Percentiles rank a stretch among this genome's conserved stretches.
phyloP scores from a whole-genome alignment of 148 eudicot species.

The Arbutus unedo region DNA sequence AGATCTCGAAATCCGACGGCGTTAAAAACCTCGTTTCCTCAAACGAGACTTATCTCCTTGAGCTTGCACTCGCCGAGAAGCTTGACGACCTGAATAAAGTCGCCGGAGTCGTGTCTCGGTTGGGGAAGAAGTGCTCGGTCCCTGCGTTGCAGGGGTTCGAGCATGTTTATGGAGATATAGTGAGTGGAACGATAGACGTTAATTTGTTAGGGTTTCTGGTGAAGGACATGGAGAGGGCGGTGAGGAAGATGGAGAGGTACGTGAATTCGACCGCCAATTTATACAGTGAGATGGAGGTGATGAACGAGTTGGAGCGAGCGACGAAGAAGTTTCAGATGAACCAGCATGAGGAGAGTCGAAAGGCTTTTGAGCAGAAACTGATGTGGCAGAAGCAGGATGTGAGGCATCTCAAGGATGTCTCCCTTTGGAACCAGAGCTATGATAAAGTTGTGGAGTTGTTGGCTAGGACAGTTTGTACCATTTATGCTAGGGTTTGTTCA shows the following conservation, averaged over 20 bases:
- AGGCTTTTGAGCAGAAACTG: slow-evolving; percentile 75
- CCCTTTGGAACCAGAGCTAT: slow-evolving; percentile 78
- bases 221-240: slow-evolving; percentile 84
- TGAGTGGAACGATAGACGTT: slow-evolving; percentile 52
- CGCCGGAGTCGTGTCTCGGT: slow-evolving; percentile 69
- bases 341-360: slow-evolving; percentile 57
- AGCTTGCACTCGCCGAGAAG: slow-evolving; percentile 61
- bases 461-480: slow-evolving; percentile 76
- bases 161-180: slow-evolving; percentile 76
- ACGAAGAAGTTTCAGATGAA: slow-evolving; percentile 60
- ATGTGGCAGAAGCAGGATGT: slow-evolving; percentile 82
- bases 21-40: slow-evolving; percentile 47
- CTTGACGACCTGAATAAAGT: slow-evolving; percentile 65
- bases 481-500: slow-evolving; percentile 57
- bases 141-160: slow-evolving; percentile 73
- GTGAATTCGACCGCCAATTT: slow-evolving; percentile 56
- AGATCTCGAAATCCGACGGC: slow-evolving; percentile 64
- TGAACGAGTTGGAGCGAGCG: slow-evolving; percentile 66
- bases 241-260: slow-evolving; percentile 75
- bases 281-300: slow-evolving; percentile 66
- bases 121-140: slow-evolving; percentile 68
- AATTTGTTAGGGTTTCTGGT: slow-evolving; percentile 61
- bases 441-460: slow-evolving; percentile 79
- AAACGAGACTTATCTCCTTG: slow-evolving; percentile 53
- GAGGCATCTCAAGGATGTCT: slow-evolving; percentile 59